phyloP scores from a whole-genome alignment of 331 rosid genomes.

The Stylosanthes scabra region DNA sequence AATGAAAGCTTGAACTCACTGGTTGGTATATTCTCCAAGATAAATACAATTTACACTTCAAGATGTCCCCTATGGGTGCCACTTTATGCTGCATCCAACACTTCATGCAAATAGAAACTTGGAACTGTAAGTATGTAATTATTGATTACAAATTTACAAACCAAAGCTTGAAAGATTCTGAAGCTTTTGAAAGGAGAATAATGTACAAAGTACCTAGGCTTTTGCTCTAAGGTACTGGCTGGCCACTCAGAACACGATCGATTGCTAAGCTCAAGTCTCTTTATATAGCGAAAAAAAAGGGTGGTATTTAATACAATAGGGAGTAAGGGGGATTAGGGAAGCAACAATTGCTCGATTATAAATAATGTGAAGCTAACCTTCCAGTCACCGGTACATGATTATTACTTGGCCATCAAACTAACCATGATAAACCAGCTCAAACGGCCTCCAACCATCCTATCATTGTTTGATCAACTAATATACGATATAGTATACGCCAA shows the following conservation, averaged over 20 bases:
- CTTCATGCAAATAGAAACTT: slow-evolving; percentile 50
- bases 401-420: slow-evolving; percentile 92
- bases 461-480: slow-evolving; percentile 26
- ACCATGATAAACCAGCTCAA: slow-evolving; percentile 92
- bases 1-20: slow-evolving; percentile 41
- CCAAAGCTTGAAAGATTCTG: slow-evolving; percentile 14
- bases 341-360: slow-evolving; percentile 13
- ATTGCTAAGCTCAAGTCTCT: slow-evolving; percentile 88
- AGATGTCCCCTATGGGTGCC: slow-evolving; percentile 69
- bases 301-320: slow-evolving; percentile 42
- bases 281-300: slow-evolving; percentile 19
- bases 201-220: slow-evolving; percentile 59
- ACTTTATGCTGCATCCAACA: slow-evolving; percentile 97
- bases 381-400: slow-evolving; percentile 77
- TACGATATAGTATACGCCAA: slow-evolving; percentile 15
- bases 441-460: slow-evolving; percentile 98
- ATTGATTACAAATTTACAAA: slow-evolving; percentile 12
- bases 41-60: slow-evolving; percentile 40
- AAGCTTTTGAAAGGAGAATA: slow-evolving; percentile 29
- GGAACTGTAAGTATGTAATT: slow-evolving; percentile 21
- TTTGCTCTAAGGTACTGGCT: slow-evolving; percentile 63
- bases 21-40: slow-evolving; percentile 30
- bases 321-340: slow-evolving; percentile 27
- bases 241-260: slow-evolving; percentile 89
- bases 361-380: slow-evolving; percentile 61